Evolutionary conservation across 139 green algal species (phyloP).

Genomic region (Micractinium conductrix): DNA sequence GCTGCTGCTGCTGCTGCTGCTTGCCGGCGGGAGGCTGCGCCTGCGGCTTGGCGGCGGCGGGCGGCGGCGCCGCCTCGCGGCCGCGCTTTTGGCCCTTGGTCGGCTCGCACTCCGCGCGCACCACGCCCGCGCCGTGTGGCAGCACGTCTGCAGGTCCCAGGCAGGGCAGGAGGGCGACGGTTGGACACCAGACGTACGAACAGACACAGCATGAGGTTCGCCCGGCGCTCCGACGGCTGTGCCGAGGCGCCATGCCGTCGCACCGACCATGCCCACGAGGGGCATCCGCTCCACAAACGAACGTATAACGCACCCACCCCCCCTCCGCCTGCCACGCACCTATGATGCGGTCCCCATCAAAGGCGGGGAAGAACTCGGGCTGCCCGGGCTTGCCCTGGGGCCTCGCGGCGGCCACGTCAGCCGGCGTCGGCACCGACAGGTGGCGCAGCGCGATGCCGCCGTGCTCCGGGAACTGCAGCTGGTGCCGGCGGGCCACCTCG

Average conservation of each 20-base stretch:
- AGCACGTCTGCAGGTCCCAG: conserved; percentile 11
- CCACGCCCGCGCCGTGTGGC: conserved; percentile 5
- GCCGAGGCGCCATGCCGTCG: too few species aligned
- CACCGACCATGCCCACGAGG: too few species aligned
- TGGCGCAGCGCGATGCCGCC: background rate
- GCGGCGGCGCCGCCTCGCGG: background rate
- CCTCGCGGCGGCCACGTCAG: background rate
- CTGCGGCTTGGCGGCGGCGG: too few species aligned
- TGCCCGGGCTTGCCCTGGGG: background rate
- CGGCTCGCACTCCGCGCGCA: background rate
- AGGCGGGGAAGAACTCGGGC: conserved; percentile 18
- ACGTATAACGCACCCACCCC: background rate
- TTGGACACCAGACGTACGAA: too few species aligned
- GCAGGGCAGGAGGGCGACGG: too few species aligned
- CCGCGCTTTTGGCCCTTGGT: conserved; percentile 17
- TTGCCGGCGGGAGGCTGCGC: background rate
- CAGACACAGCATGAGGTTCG: too few species aligned
- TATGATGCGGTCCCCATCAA: conserved; percentile 27
- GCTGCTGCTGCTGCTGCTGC: conserved; percentile 5
- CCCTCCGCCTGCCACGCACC: conserved; percentile 1
- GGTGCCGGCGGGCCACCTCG: conserved; percentile 22
- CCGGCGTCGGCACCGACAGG: conserved; percentile 5
- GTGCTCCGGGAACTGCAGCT: conserved; percentile 30
- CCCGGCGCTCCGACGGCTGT: too few species aligned
- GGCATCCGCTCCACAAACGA: background rate